Evolutionary conservation across 192 early-diverging fungal genomes (phyloP).

Genomic region (Coemansia sp.): DNA sequence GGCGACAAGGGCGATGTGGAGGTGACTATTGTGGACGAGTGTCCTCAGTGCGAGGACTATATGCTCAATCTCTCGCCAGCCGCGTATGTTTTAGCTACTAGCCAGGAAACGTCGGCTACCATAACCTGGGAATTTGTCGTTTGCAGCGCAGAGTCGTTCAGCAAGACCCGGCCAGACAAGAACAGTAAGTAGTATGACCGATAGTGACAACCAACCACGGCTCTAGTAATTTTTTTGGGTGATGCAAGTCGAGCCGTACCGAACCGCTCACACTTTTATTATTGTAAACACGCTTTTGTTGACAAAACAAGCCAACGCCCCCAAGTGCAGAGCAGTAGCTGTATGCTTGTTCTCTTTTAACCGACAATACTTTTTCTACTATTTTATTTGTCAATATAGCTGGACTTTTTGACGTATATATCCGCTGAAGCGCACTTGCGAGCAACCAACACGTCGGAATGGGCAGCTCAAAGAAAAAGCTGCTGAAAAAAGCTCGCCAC

Average conservation of each 20-base stretch:
- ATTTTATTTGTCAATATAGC: constrained; percentile 2
- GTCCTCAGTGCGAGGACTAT: constrained; percentile 41
- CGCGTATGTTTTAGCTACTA: constrained; percentile 46
- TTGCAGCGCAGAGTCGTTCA: neutral
- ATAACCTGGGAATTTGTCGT: constrained; percentile 1
- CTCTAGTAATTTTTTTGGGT: neutral
- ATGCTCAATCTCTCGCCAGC: constrained; percentile 52
- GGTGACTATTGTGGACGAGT: constrained; percentile 57
- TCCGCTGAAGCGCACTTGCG: neutral
- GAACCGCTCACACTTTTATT: neutral
- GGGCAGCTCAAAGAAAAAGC: constrained; percentile 7
- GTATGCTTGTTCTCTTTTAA: neutral
- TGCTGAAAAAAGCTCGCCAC: neutral
- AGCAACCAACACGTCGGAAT: constrained; percentile 2
- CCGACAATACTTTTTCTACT: neutral
- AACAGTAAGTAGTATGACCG: neutral
- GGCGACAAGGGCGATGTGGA: constrained; percentile 50
- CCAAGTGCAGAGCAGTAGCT: neutral
- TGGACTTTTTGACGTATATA: neutral
- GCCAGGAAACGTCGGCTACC: constrained; percentile 7
- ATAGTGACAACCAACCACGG: neutral
- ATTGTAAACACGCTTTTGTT: constrained; percentile 6
- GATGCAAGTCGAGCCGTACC: neutral
- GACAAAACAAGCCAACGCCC: neutral
- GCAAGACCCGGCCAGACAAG: constrained; percentile 3